Conservation (phyloP, 164 flowering plant genomes). For the Stephania japonica region DNA sequence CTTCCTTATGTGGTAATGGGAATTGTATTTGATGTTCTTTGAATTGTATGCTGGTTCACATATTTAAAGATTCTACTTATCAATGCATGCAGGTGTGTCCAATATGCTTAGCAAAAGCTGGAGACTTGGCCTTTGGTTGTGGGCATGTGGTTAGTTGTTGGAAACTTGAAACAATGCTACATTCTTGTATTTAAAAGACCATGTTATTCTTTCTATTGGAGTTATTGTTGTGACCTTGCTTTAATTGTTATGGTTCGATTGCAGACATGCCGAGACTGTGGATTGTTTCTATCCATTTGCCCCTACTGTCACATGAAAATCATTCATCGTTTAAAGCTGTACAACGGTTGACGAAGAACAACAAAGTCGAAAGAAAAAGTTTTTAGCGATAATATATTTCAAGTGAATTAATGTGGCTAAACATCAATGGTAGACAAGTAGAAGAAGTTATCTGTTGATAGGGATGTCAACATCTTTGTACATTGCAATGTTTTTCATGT, state of each 20-base stretch:
- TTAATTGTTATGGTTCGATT: neutral
- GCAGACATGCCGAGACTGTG: constrained; percentile 53
- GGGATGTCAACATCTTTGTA: too few species aligned
- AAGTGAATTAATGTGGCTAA: too few species aligned
- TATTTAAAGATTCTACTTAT: neutral
- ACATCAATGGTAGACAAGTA: too few species aligned
- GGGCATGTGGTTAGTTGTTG: constrained; percentile 49
- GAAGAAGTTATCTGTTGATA: too few species aligned
- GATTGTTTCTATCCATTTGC: constrained; percentile 31
- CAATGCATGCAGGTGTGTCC: constrained; percentile 29
- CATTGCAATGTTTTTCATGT: too few species aligned
- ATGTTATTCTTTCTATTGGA: neutral
- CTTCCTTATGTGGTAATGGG: constrained; percentile 26
- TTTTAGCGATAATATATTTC: too few species aligned
- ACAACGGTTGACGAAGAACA: too few species aligned
- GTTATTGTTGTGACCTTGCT: neutral
- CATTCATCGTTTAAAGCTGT: too few species aligned
- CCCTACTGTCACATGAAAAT: constrained; percentile 48
- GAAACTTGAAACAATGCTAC: neutral
- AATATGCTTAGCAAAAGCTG: constrained; percentile 42
- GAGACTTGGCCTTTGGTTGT: constrained; percentile 56
- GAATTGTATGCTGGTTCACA: neutral
- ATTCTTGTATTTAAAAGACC: neutral
- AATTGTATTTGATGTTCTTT: neutral
- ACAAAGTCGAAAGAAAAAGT: too few species aligned